Percentiles rank a stretch among this genome's conserved stretches.
Evolutionary conservation across 2,329 filamentous ascomycete genomes (phyloP).

Genomic region (Colletotrichum sp.): DNA sequence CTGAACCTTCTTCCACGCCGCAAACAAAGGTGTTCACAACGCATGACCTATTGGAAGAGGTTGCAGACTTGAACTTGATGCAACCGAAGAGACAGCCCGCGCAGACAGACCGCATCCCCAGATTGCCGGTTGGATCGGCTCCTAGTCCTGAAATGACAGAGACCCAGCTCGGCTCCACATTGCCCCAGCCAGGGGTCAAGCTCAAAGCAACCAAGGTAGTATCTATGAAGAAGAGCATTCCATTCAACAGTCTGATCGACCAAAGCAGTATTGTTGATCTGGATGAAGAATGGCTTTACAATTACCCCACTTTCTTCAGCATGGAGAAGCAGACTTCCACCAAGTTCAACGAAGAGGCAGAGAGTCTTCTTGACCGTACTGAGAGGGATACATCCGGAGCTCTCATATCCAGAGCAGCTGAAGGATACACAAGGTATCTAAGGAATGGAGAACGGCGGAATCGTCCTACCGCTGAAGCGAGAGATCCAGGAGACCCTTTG

Average conservation of each 20-base stretch:
- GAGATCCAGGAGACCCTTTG: background rate
- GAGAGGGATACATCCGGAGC: background rate
- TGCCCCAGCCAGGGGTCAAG: background rate
- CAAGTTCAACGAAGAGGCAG: background rate
- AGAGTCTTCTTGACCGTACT: rapidly evolving
- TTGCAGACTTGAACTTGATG: background rate
- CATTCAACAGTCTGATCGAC: background rate
- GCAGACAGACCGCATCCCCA: rapidly evolving
- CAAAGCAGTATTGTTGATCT: background rate
- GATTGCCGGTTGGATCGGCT: rapidly evolving
- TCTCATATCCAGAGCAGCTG: background rate
- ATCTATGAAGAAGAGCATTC: background rate
- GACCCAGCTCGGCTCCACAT: rapidly evolving
- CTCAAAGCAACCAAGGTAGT: rapidly evolving
- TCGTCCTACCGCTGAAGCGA: too few relatives aligned
- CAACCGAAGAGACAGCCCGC: background rate
- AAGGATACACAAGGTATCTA: rapidly evolving
- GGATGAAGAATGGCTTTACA: background rate
- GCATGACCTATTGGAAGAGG: background rate
- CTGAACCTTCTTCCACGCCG: rapidly evolving
- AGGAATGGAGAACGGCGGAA: background rate
- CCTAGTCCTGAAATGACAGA: background rate
- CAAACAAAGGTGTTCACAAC: rapidly evolving
- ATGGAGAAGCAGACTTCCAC: rapidly evolving
- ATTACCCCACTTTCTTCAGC: rapidly evolving